These are phyloP conservation scores for Pleurotus djamor DNA, from an alignment of 768 basidiomycete genomes.

Conservation along the genomic window DNA sequence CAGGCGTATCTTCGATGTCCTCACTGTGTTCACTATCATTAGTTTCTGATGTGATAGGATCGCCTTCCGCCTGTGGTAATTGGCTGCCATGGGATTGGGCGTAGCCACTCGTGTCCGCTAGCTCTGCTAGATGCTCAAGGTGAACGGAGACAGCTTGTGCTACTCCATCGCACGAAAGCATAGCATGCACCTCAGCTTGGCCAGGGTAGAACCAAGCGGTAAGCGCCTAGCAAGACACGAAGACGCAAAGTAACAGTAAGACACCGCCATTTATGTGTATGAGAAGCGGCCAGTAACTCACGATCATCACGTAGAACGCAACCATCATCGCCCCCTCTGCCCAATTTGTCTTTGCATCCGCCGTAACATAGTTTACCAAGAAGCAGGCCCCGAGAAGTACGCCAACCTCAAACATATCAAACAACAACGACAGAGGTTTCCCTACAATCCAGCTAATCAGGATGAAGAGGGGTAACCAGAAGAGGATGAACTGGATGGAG, in stretches of 20 bases:
- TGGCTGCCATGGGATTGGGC: too few relatives aligned
- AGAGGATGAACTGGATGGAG: slow-evolving; percentile 75
- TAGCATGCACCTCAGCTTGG: slow-evolving; percentile 42
- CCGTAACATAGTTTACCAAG: slow-evolving; percentile 78
- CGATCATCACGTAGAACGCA: slow-evolving; percentile 68
- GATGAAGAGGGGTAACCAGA: slow-evolving; percentile 76
- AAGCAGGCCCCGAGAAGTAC: slow-evolving; percentile 66
- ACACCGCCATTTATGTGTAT: not conserved
- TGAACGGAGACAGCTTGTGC: slow-evolving; percentile 19
- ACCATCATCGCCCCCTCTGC: slow-evolving; percentile 68
- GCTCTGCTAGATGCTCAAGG: not conserved
- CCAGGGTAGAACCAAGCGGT: slow-evolving; percentile 69
- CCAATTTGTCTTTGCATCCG: slow-evolving; percentile 80
- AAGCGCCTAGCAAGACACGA: slow-evolving; percentile 39
- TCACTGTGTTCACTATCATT: not conserved
- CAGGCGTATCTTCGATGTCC: not conserved
- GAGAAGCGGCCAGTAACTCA: slow-evolving; percentile 15
- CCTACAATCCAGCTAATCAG: slow-evolving; percentile 65
- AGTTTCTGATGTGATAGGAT: not conserved
- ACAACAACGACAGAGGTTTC: slow-evolving; percentile 62
- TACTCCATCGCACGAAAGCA: slow-evolving; percentile 42
- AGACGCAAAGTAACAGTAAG: not conserved
- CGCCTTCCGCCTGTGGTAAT: not conserved
- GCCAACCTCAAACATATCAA: slow-evolving; percentile 71
- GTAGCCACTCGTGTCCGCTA: not conserved